Evolutionary conservation across 176 grass and related monocot genomes (phyloP).

Genomic region (Themeda triandra): DNA sequence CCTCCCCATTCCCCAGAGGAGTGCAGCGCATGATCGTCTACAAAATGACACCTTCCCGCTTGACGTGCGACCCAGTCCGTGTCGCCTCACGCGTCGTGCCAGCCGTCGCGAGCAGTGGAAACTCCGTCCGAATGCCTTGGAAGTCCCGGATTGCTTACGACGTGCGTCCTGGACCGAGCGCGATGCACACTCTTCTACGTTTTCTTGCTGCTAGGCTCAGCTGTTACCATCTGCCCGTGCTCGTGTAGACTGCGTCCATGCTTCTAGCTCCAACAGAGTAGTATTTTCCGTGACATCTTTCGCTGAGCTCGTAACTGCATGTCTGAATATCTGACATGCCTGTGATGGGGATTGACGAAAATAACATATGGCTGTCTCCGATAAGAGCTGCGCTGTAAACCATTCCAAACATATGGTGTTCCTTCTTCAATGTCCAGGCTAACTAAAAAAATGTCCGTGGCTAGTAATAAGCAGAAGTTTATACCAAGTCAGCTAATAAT

Average conservation of each 20-base stretch:
- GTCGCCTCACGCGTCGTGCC: not conserved
- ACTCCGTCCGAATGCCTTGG: not conserved
- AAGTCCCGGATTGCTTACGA: constrained; percentile 21
- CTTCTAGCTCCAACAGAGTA: not conserved
- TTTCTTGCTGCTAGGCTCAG: not conserved
- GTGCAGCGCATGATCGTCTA: constrained; percentile 21
- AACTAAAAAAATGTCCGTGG: too few relatives aligned
- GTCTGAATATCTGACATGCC: not conserved
- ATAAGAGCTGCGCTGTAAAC: not conserved
- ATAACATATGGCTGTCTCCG: not conserved
- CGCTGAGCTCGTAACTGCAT: not conserved
- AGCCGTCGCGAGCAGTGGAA: constrained; percentile 20
- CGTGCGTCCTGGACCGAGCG: constrained; percentile 23
- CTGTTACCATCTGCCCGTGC: not conserved
- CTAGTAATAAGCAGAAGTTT: not conserved
- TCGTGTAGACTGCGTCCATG: constrained; percentile 19
- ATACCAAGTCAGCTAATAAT: not conserved
- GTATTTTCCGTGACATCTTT: not conserved
- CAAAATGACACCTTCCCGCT: not conserved
- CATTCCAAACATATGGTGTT: not conserved
- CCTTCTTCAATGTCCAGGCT: too few relatives aligned
- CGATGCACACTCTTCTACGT: not conserved
- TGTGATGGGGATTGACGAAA: constrained; percentile 8
- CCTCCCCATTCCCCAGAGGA: not conserved
- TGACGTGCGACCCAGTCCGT: constrained; percentile 46